Evolutionary conservation across 2,329 filamentous ascomycete species (phyloP).

Genomic region (Trichoderma asperellum): DNA sequence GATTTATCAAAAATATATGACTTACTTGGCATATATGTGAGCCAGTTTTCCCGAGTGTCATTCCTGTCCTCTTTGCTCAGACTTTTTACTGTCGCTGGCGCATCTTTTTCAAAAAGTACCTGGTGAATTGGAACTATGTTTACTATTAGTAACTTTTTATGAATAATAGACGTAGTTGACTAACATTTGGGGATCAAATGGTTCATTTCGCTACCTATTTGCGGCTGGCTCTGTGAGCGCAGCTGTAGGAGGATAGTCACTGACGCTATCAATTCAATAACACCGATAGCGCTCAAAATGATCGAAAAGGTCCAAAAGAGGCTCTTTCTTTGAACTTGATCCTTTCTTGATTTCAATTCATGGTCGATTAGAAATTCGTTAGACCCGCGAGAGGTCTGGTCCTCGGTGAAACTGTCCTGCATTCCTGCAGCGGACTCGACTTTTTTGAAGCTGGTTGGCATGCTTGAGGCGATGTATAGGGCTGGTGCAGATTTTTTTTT

Average conservation of each 20-base stretch:
- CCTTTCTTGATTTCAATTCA: not conserved
- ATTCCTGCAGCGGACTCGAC: not conserved
- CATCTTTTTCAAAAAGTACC: constrained; percentile 1
- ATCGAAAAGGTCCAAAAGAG: not conserved
- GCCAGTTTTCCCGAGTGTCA: constrained; percentile 10
- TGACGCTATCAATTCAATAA: not conserved
- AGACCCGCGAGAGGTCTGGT: not conserved
- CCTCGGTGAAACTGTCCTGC: not conserved
- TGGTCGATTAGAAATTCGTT: constrained; percentile 3
- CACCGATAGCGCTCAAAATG: not conserved
- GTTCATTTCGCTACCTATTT: constrained; percentile 5
- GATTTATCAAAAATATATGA: not conserved
- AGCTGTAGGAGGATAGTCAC: not conserved
- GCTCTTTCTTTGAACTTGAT: not conserved
- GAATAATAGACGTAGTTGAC: not conserved
- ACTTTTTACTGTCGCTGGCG: not conserved
- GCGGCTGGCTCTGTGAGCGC: not conserved
- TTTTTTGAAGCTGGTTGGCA: not conserved
- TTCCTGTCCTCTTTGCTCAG: not conserved
- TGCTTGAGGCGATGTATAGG: not conserved
- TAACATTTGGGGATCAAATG: constrained; percentile 10
- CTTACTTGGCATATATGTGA: constrained; percentile 16
- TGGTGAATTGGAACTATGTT: not conserved
- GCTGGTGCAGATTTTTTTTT: not conserved
- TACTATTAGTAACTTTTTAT: not conserved